phyloP scores from a whole-genome alignment of 176 grass and related monocot species.

The barley (Hordeum vulgare) region DNA sequence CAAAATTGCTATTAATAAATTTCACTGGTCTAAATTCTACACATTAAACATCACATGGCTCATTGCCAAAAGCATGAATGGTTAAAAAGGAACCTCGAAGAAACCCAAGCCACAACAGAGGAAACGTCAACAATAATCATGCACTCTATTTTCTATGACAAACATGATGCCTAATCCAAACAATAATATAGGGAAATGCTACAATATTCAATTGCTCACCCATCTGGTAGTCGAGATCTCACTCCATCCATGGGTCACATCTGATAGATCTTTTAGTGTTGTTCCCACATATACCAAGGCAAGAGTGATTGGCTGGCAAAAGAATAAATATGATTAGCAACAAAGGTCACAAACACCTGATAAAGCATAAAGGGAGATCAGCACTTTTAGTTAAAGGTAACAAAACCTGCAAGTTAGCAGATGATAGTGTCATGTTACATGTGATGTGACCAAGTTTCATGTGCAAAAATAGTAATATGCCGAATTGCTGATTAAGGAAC shows the following conservation, averaged over 20 bases:
- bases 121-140: not conserved
- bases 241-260: slow-evolving; percentile 97
- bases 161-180: not conserved
- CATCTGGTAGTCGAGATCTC: slow-evolving; percentile 88
- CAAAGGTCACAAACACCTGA: not conserved
- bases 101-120: not conserved
- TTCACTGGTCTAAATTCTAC: not conserved
- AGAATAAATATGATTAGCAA: slow-evolving; percentile 15
- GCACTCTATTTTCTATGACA: not conserved
- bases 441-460: not conserved
- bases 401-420: not conserved
- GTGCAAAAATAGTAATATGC: not conserved
- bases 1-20: not conserved
- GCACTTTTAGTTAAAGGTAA: not conserved
- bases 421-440: not conserved
- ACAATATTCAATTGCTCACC: slow-evolving; percentile 44
- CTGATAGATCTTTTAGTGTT: slow-evolving; percentile 96
- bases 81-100: not conserved
- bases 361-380: too few relatives aligned
- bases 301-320: slow-evolving; percentile 84
- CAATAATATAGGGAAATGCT: slow-evolving; percentile 6
- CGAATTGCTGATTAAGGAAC: not conserved
- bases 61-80: not conserved
- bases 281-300: slow-evolving; percentile 95
- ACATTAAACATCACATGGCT: not conserved